Evolutionary conservation across 2,329 filamentous ascomycete genomes (phyloP).

Genomic region (Cercospora sp.): DNA sequence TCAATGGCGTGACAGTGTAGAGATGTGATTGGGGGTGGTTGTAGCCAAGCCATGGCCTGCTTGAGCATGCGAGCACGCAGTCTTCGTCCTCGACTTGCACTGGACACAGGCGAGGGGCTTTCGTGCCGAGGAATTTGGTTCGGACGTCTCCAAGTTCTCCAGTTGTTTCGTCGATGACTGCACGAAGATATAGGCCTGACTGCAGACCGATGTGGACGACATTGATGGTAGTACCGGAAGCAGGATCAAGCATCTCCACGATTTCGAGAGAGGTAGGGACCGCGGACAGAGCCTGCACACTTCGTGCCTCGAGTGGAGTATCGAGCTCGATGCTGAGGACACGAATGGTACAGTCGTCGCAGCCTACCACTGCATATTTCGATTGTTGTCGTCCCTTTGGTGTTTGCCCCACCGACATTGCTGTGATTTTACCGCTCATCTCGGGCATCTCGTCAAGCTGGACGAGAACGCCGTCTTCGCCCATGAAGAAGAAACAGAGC

Average conservation of each 20-base stretch:
- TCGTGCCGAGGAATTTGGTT: conserved; percentile 89
- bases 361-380: conserved; percentile 92
- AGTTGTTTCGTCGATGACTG: conserved; percentile 90
- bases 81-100: conserved; percentile 84
- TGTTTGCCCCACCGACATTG: conserved; percentile 88
- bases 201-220: conserved; percentile 95
- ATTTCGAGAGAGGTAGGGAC: conserved; percentile 86
- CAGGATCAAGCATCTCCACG: conserved; percentile 93
- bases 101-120: conserved; percentile 83
- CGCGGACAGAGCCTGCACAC: conserved; percentile 88
- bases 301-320: conserved; percentile 87
- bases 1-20: conserved; percentile 89
- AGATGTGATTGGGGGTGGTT: conserved; percentile 81
- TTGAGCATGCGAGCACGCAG: conserved; percentile 79
- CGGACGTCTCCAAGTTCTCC: conserved; percentile 93
- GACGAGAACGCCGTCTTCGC: conserved; percentile 85
- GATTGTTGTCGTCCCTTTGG: conserved; percentile 86
- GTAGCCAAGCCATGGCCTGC: conserved; percentile 94
- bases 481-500: conserved; percentile 98
- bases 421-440: conserved; percentile 93
- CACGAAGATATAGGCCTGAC: conserved; percentile 93
- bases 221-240: conserved; percentile 80
- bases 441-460: conserved; percentile 76
- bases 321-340: conserved; percentile 60
- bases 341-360: conserved; percentile 92